Conservation (phyloP, 805 yeast species). For the Komagataella phaffii region DNA sequence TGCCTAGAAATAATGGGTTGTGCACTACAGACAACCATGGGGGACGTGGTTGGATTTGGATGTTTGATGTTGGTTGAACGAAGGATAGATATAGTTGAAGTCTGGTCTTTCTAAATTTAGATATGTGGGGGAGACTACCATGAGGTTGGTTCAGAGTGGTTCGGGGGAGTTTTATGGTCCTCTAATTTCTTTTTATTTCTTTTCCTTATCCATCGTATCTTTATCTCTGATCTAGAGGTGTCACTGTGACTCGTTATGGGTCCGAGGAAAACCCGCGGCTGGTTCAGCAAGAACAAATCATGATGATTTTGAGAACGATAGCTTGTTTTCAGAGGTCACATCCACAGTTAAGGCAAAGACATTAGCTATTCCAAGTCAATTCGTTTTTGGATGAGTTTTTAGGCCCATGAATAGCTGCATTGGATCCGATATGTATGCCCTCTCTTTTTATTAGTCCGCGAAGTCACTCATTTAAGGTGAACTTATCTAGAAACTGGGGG, state of each 20-base stretch:
- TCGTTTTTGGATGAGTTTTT: background rate
- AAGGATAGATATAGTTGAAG: background rate
- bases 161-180: background rate
- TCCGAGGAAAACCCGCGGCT: background rate
- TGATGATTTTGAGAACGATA: background rate
- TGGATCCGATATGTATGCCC: background rate
- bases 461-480: background rate
- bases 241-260: background rate
- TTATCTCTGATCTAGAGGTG: background rate
- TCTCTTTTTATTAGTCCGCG: background rate
- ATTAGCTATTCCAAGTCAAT: background rate
- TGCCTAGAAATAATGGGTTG: background rate
- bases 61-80: background rate
- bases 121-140: background rate
- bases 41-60: background rate
- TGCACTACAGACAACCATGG: background rate
- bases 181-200: background rate
- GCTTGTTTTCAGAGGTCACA: background rate
- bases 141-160: background rate
- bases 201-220: too few species aligned
- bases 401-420: background rate
- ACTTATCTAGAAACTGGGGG: background rate
- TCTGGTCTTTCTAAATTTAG: background rate
- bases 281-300: background rate
- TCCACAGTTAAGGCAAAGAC: background rate